These are phyloP conservation scores for Suillus discolor DNA, from an alignment of 768 basidiomycete species.

Conservation along the genomic window DNA sequence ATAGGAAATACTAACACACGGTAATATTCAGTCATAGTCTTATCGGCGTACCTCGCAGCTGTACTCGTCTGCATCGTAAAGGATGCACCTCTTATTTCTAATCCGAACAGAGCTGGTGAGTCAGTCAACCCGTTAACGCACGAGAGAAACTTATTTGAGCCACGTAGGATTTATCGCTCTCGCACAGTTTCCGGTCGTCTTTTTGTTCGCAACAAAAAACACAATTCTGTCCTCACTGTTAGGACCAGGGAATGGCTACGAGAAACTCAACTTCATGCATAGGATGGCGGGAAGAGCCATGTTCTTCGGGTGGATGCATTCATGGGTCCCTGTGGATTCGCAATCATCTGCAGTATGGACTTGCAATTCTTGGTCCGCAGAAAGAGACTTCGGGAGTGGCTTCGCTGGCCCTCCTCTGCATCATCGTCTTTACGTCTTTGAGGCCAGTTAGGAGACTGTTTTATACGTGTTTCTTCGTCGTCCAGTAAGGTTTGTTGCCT, in stretches of 20 bases:
- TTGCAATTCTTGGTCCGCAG: constrained; percentile 65
- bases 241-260: constrained; percentile 51
- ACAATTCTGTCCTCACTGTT: constrained; percentile 48
- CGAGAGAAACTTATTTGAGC: background rate
- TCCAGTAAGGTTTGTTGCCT: constrained; percentile 58
- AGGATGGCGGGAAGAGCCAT: constrained; percentile 61
- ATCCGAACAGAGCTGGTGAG: constrained; percentile 78
- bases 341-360: constrained; percentile 54
- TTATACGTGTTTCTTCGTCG: constrained; percentile 74
- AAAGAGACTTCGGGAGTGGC: constrained; percentile 80
- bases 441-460: constrained; percentile 59
- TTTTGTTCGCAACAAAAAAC: constrained; percentile 61
- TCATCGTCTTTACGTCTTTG: constrained; percentile 69
- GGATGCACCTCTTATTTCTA: constrained; percentile 60
- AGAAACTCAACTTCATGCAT: constrained; percentile 62
- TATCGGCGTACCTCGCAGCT: constrained; percentile 57
- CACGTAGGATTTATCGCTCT: constrained; percentile 58
- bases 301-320: constrained; percentile 41
- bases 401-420: constrained; percentile 61
- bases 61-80: constrained; percentile 63
- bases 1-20: constrained; percentile 10
- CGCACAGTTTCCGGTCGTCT: constrained; percentile 56
- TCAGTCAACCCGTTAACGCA: background rate
- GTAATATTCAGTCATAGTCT: constrained; percentile 49
- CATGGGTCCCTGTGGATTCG: constrained; percentile 76